phyloP scores from a whole-genome alignment of 2,329 filamentous ascomycete genomes.

The Leptographium procerum region DNA sequence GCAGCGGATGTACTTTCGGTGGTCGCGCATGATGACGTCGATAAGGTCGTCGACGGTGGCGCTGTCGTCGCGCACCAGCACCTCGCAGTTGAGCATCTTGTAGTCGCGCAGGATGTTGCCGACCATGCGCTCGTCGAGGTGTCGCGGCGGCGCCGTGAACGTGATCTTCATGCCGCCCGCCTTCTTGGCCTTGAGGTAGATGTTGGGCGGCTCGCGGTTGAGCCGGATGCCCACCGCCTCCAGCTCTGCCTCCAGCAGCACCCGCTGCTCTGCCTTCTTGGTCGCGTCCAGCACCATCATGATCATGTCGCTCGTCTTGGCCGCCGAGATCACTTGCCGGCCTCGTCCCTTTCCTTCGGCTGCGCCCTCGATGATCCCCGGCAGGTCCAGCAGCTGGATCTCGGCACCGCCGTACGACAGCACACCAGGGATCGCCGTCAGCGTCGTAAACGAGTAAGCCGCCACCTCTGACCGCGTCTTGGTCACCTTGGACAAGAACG shows the following conservation, averaged over 20 bases:
- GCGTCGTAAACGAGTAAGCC: slow-evolving; percentile 91
- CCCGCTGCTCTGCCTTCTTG: slow-evolving; percentile 87
- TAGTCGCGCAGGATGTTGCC: slow-evolving; percentile 97
- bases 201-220: slow-evolving; percentile 92
- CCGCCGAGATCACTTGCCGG: slow-evolving; percentile 91
- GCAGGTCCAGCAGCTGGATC: slow-evolving; percentile 94
- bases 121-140: slow-evolving; percentile 94
- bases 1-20: slow-evolving; percentile 90
- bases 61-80: slow-evolving; percentile 87
- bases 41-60: slow-evolving; percentile 97
- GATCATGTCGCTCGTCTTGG: slow-evolving; percentile 95
- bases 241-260: slow-evolving; percentile 79
- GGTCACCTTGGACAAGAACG: slow-evolving; percentile 96
- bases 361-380: slow-evolving; percentile 96
- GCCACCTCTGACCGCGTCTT: slow-evolving; percentile 96
- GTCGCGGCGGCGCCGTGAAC: slow-evolving; percentile 79
- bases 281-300: slow-evolving; percentile 96
- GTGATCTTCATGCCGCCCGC: slow-evolving; percentile 98
- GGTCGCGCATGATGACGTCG: slow-evolving; percentile 98
- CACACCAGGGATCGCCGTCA: slow-evolving; percentile 94
- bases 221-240: slow-evolving; percentile 91
- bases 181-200: slow-evolving; percentile 93
- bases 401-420: slow-evolving; percentile 96
- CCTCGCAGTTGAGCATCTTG: slow-evolving; percentile 96
- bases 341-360: slow-evolving; percentile 92